phyloP scores from a whole-genome alignment of 768 basidiomycete species.

The Gymnopilus junonius region DNA sequence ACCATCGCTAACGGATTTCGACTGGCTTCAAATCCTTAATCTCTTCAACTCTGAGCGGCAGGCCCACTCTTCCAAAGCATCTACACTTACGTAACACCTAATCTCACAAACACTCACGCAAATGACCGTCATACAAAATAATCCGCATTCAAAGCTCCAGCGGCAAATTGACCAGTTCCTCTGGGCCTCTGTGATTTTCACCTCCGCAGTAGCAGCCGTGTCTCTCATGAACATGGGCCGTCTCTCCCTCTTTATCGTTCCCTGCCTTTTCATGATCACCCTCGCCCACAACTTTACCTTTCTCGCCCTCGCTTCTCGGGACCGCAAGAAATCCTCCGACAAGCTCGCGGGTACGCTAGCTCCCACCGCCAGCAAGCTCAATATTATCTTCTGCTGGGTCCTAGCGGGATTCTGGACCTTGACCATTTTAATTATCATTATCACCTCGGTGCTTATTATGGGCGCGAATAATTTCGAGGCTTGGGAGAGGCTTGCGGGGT shows the following conservation, averaged over 20 bases:
- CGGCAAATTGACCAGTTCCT: slow-evolving; percentile 23
- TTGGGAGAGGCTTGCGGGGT: slow-evolving; percentile 28
- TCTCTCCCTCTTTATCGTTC: slow-evolving; percentile 25
- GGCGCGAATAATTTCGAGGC: slow-evolving; percentile 17
- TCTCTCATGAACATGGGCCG: slow-evolving; percentile 28
- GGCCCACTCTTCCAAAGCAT: background rate
- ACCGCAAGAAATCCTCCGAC: slow-evolving; percentile 17
- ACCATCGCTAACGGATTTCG: slow-evolving; percentile 3
- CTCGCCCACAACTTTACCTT: slow-evolving; percentile 20
- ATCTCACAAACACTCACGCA: background rate
- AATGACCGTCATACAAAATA: slow-evolving; percentile 19
- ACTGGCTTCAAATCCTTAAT: slow-evolving; percentile 6
- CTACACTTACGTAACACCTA: background rate
- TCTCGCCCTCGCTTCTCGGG: slow-evolving; percentile 18
- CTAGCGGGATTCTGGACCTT: slow-evolving; percentile 24
- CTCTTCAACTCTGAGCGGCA: slow-evolving; percentile 6
- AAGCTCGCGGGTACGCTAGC: slow-evolving; percentile 20
- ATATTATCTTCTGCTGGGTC: slow-evolving; percentile 21
- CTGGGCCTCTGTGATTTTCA: slow-evolving; percentile 24
- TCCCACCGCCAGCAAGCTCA: slow-evolving; percentile 21
- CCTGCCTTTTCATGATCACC: slow-evolving; percentile 25
- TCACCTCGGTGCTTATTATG: slow-evolving; percentile 22
- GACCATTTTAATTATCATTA: slow-evolving; percentile 18
- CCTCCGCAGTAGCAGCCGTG: slow-evolving; percentile 15
- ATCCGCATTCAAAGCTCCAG: slow-evolving; percentile 23